Conservation (phyloP, 345 rosid species). For the Eucalyptus fibrosa region DNA sequence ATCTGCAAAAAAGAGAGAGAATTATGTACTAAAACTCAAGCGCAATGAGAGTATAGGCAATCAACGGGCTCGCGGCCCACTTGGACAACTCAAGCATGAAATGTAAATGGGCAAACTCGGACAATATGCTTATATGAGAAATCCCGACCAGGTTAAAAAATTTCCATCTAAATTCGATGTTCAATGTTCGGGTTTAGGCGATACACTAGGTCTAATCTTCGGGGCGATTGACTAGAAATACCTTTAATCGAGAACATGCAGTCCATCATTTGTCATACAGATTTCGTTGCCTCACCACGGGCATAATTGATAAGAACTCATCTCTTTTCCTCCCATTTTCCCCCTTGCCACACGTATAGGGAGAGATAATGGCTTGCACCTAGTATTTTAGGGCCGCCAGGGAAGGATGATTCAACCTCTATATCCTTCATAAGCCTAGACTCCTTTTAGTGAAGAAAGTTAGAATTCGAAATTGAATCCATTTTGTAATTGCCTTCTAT, state of each 20-base stretch:
- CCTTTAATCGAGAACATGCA: background rate
- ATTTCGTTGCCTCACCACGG: background rate
- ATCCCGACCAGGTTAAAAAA: background rate
- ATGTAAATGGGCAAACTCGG: background rate
- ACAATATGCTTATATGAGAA: background rate
- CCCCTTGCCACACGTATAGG: background rate
- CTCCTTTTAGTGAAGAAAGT: too few relatives aligned
- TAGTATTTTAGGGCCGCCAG: background rate
- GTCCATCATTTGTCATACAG: background rate
- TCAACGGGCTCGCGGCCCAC: background rate
- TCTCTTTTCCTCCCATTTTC: background rate
- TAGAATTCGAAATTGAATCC: too few relatives aligned
- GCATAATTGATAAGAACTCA: background rate
- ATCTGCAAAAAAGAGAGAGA: background rate
- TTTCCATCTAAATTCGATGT: background rate
- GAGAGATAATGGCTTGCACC: background rate
- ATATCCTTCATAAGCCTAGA: background rate
- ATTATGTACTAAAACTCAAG: background rate
- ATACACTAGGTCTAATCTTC: background rate
- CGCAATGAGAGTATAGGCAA: background rate
- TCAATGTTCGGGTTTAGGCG: background rate
- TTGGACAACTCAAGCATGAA: background rate
- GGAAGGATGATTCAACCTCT: background rate
- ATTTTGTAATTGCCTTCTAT: background rate
- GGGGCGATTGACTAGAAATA: background rate